Conservation (phyloP, 225 moss, liverwort and hornwort species). For the Polytrichum formosum region DNA sequence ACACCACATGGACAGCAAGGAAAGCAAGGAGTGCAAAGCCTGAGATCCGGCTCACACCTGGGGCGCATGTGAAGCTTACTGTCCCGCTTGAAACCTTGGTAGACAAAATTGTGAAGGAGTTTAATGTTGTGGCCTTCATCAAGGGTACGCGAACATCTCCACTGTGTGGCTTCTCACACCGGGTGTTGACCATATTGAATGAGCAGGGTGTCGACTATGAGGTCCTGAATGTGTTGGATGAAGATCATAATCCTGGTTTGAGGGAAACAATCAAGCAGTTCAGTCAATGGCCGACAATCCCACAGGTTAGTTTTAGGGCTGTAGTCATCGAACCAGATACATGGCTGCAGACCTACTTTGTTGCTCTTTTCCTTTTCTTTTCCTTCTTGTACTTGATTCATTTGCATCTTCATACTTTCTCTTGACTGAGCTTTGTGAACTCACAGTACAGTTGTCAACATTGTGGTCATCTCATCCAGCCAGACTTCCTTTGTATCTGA, state of each 20-base stretch:
- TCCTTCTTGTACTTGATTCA: not conserved
- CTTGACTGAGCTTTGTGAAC: too few relatives aligned
- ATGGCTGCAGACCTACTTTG: too few relatives aligned
- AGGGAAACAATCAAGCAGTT: slow-evolving; percentile 86
- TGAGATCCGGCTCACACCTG: slow-evolving; percentile 82
- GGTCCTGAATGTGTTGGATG: slow-evolving; percentile 91
- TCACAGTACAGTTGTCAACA: too few relatives aligned
- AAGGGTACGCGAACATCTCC: slow-evolving; percentile 92
- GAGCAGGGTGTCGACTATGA: slow-evolving; percentile 78
- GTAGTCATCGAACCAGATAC: not conserved
- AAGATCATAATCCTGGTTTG: slow-evolving; percentile 75
- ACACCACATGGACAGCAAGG: slow-evolving; percentile 82
- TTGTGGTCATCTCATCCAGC: too few relatives aligned
- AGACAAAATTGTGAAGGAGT: slow-evolving; percentile 82
- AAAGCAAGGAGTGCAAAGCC: slow-evolving; percentile 67
- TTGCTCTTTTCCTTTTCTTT: not conserved
- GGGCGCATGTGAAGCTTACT: slow-evolving; percentile 74
- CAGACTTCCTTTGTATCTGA: too few relatives aligned
- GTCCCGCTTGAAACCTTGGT: slow-evolving; percentile 71
- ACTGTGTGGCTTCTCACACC: slow-evolving; percentile 93
- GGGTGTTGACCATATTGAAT: slow-evolving; percentile 83
- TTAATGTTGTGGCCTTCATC: slow-evolving; percentile 75
- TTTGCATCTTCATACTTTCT: not conserved
- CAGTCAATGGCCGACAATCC: slow-evolving; percentile 96
- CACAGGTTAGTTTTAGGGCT: slow-evolving; percentile 42